phyloP scores from a whole-genome alignment of 169 alveolate genomes.

The Plasmodium cynomolgi region DNA sequence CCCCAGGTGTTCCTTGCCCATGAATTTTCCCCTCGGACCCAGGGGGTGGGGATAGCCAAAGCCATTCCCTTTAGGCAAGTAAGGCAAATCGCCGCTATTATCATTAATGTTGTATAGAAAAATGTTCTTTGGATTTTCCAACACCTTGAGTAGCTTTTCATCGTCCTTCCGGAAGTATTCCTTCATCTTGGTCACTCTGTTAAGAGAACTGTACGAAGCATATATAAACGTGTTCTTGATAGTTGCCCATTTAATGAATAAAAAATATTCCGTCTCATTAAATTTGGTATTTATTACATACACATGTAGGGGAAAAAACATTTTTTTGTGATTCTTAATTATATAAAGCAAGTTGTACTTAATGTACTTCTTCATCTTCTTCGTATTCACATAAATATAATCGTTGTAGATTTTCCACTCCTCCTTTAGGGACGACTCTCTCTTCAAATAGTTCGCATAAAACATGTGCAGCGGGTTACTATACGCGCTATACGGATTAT shows the following conservation, averaged over 20 bases:
- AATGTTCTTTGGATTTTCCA: slow-evolving; percentile 56
- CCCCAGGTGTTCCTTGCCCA: slow-evolving; percentile 26
- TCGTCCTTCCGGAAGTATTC: slow-evolving; percentile 59
- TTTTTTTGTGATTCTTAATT: slow-evolving; percentile 62
- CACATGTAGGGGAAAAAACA: slow-evolving; percentile 68
- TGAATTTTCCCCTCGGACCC: not conserved
- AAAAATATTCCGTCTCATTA: slow-evolving; percentile 58
- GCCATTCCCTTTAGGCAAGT: not conserved
- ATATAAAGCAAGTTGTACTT: slow-evolving; percentile 51
- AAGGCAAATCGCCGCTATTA: slow-evolving; percentile 9
- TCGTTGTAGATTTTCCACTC: slow-evolving; percentile 74
- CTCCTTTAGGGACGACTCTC: slow-evolving; percentile 34
- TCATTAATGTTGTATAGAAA: slow-evolving; percentile 68
- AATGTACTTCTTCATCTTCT: slow-evolving; percentile 29
- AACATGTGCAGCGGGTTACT: slow-evolving; percentile 25
- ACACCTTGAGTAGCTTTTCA: slow-evolving; percentile 50
- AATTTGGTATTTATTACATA: slow-evolving; percentile 62
- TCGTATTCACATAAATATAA: slow-evolving; percentile 62
- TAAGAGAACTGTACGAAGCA: slow-evolving; percentile 64
- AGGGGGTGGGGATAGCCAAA: not conserved
- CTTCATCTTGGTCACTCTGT: slow-evolving; percentile 58
- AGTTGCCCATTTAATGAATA: slow-evolving; percentile 72
- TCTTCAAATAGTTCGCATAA: slow-evolving; percentile 26
- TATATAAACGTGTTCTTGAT: slow-evolving; percentile 59
- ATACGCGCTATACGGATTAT: not conserved